Conservation (phyloP, 1,284 basidiomycete species). For the Trichosporon asahii region DNA sequence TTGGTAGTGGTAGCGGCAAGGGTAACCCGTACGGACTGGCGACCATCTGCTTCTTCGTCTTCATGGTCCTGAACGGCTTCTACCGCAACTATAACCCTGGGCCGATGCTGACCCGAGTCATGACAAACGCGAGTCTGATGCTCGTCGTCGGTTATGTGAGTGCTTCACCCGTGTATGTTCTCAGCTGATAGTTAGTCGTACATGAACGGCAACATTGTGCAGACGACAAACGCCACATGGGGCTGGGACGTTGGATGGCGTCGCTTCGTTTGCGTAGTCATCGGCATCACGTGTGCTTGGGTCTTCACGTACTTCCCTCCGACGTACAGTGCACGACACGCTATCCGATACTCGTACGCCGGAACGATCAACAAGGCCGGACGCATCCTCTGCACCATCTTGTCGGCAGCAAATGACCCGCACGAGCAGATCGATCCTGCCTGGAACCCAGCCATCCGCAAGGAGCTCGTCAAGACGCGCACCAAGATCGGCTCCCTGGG, state of each 20-base stretch:
- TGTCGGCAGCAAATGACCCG: conserved; percentile 48
- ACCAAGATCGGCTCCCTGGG: conserved; percentile 43
- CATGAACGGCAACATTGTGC: conserved; percentile 41
- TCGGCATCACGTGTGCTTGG: conserved; percentile 47
- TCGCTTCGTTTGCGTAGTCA: conserved; percentile 50
- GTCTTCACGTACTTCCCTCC: conserved; percentile 51
- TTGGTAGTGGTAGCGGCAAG: conserved; percentile 62
- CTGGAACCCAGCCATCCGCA: conserved; percentile 32
- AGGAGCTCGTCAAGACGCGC: conserved; percentile 40
- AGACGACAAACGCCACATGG: conserved; percentile 44
- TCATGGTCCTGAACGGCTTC: conserved; percentile 59
- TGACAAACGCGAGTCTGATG: conserved; percentile 67
- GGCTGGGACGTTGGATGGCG: conserved; percentile 56
- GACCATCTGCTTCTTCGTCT: conserved; percentile 65
- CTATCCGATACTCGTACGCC: conserved; percentile 51
- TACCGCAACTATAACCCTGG: conserved; percentile 70
- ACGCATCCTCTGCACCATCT: conserved; percentile 50
- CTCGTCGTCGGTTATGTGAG: conserved; percentile 64
- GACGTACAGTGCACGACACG: conserved; percentile 47
- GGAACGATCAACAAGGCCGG: conserved; percentile 49
- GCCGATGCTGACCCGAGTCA: conserved; percentile 65
- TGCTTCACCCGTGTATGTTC: conserved; percentile 44
- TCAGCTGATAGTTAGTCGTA: conserved; percentile 32
- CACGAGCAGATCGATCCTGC: conserved; percentile 28
- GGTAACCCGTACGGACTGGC: conserved; percentile 72